These are phyloP conservation scores for Encephalitozoon intestinalis DNA, from an alignment of 371 early-diverging fungal genomes.

Conservation along the genomic window DNA sequence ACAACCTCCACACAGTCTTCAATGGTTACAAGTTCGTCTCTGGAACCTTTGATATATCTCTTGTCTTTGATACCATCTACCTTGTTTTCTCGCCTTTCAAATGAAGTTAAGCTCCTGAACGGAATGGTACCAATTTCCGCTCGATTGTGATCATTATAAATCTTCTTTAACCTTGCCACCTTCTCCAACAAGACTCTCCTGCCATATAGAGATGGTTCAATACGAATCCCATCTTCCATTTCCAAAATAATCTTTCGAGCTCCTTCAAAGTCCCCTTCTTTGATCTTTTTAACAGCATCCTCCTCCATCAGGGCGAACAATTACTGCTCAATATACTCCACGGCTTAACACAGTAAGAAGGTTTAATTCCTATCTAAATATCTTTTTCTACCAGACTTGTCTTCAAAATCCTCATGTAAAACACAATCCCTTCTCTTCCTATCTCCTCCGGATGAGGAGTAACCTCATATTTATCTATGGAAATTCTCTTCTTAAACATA, in stretches of 20 bases:
- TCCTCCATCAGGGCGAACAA: neutral
- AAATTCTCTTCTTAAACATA: constrained; percentile 70
- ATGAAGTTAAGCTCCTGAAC: neutral
- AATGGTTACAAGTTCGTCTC: neutral
- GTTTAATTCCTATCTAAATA: neutral
- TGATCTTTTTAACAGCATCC: neutral
- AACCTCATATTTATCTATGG: constrained; percentile 48
- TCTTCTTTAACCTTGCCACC: neutral
- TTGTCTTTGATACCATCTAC: neutral
- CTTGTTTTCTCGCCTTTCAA: neutral
- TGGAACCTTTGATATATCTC: neutral
- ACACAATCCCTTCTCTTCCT: constrained; percentile 26
- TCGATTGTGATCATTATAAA: neutral
- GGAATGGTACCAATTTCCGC: neutral
- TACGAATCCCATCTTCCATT: neutral
- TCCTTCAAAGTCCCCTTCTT: neutral
- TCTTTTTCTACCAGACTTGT: neutral
- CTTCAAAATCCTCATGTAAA: constrained; percentile 19
- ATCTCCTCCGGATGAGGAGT: constrained; percentile 36
- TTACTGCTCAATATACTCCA: neutral
- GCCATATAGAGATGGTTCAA: neutral
- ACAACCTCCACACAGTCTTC: neutral
- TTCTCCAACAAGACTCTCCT: neutral
- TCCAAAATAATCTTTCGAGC: neutral
- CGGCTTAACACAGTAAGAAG: neutral